Conservation (phyloP, 192 early-diverging fungal genomes). For the Funneliformis mosseae region DNA sequence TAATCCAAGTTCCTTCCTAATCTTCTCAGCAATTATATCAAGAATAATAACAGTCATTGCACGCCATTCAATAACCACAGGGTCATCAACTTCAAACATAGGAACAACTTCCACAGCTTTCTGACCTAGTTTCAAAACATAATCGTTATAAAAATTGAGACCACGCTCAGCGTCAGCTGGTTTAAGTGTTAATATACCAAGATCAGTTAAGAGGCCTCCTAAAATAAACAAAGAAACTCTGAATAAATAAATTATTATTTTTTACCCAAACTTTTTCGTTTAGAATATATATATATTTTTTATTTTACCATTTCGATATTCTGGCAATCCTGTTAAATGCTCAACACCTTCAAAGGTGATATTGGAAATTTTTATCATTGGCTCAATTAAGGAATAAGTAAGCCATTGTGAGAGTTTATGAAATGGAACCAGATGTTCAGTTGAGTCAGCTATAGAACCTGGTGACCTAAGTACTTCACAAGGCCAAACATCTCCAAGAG, state of each 20-base stretch:
- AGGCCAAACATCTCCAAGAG: conserved; percentile 92
- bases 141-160: conserved; percentile 51
- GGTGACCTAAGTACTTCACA: conserved; percentile 56
- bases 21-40: conserved; percentile 68
- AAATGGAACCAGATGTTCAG: conserved; percentile 70
- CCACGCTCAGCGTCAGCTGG: conserved; percentile 58
- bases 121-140: conserved; percentile 37
- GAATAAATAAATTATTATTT: conserved; percentile 28
- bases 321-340: conserved; percentile 82
- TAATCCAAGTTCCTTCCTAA: conserved; percentile 61
- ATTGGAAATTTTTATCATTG: conserved; percentile 56
- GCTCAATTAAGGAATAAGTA: conserved; percentile 88
- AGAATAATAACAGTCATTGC: conserved; percentile 85
- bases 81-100: conserved; percentile 74
- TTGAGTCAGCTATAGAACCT: conserved; percentile 18
- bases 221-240: conserved; percentile 27
- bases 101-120: conserved; percentile 54
- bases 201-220: conserved; percentile 87
- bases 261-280: background rate
- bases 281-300: background rate
- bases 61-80: conserved; percentile 91
- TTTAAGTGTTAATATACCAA: conserved; percentile 73
- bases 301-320: conserved; percentile 76
- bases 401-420: conserved; percentile 98
- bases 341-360: conserved; percentile 59